phyloP scores from a whole-genome alignment of 441 rosid genomes.

The Flueggea neowawraea region DNA sequence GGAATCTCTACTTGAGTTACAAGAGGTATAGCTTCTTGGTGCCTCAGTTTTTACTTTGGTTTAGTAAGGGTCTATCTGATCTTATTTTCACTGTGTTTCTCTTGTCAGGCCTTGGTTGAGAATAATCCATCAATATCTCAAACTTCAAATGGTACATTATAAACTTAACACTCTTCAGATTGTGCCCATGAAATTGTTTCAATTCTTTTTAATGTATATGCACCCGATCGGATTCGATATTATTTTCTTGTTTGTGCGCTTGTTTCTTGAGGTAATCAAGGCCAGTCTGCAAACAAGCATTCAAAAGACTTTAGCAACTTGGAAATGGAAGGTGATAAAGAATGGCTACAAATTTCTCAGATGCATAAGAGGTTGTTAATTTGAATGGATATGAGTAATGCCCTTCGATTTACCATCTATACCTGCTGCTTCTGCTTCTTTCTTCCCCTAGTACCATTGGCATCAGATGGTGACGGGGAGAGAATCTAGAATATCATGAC shows the following conservation, averaged over 20 bases:
- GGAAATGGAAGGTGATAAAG: constrained; percentile 51
- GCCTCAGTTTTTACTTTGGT: too few species aligned
- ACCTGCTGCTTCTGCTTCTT: too few species aligned
- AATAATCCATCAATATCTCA: constrained; percentile 72
- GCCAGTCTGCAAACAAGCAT: constrained; percentile 24
- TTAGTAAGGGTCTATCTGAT: background rate
- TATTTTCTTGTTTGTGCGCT: constrained; percentile 1
- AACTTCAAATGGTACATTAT: constrained; percentile 51
- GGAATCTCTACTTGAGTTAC: constrained; percentile 72
- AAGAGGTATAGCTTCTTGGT: constrained; percentile 48
- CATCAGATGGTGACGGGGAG: too few species aligned
- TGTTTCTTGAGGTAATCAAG: constrained; percentile 29
- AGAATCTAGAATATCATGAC: too few species aligned
- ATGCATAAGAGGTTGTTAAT: constrained; percentile 59
- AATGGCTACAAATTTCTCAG: constrained; percentile 60
- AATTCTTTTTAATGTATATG: background rate
- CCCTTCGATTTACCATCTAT: too few species aligned
- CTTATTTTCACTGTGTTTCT: background rate
- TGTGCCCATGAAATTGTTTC: background rate
- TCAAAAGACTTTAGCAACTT: constrained; percentile 29
- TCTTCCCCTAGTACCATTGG: too few species aligned
- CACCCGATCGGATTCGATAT: background rate
- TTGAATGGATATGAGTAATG: background rate
- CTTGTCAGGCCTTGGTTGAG: constrained; percentile 72
- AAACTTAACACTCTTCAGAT: background rate